Evolutionary conservation across 2,329 filamentous ascomycete genomes (phyloP).

Genomic region (Acrodontium crateriforme): DNA sequence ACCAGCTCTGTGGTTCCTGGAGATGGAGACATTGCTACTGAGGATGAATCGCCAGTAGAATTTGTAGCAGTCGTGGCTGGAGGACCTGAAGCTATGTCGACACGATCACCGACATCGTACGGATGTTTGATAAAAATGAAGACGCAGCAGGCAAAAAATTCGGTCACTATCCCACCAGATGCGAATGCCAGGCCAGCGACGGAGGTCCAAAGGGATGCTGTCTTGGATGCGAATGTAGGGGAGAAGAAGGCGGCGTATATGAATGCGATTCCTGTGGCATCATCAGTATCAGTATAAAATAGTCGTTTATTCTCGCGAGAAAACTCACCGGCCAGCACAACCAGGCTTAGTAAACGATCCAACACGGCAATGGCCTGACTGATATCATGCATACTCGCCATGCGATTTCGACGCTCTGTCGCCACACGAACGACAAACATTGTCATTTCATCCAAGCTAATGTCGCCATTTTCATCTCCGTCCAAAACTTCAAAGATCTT

Average conservation of each 20-base stretch:
- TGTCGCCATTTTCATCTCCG: slow-evolving; percentile 21
- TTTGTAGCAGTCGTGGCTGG: too few species aligned
- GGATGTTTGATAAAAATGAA: slow-evolving; percentile 97
- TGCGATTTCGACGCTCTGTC: slow-evolving; percentile 18
- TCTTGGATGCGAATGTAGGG: slow-evolving; percentile 13
- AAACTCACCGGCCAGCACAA: slow-evolving; percentile 11
- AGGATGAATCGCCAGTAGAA: too few species aligned
- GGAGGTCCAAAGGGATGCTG: slow-evolving; percentile 13
- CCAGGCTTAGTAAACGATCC: slow-evolving; percentile 18
- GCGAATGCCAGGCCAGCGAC: slow-evolving; percentile 57
- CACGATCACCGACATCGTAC: slow-evolving; percentile 46
- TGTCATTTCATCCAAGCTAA: slow-evolving; percentile 23
- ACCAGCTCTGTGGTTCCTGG: slow-evolving; percentile 14
- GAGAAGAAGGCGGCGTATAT: slow-evolving; percentile 23
- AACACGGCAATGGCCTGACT: slow-evolving; percentile 23
- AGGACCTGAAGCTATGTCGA: too few species aligned
- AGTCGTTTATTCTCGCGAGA: not conserved
- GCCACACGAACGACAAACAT: slow-evolving; percentile 16
- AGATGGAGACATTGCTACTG: too few species aligned
- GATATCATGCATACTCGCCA: slow-evolving; percentile 20
- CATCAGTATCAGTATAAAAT: not conserved
- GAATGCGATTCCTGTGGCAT: slow-evolving; percentile 13
- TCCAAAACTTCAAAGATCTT: slow-evolving; percentile 21
- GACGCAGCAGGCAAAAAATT: slow-evolving; percentile 92
- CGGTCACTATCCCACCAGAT: slow-evolving; percentile 83